A percentile compares a stretch with the other conserved stretches of the same genome.
Conservation (phyloP, 129 eudicot genomes). For the Centella asiatica region DNA sequence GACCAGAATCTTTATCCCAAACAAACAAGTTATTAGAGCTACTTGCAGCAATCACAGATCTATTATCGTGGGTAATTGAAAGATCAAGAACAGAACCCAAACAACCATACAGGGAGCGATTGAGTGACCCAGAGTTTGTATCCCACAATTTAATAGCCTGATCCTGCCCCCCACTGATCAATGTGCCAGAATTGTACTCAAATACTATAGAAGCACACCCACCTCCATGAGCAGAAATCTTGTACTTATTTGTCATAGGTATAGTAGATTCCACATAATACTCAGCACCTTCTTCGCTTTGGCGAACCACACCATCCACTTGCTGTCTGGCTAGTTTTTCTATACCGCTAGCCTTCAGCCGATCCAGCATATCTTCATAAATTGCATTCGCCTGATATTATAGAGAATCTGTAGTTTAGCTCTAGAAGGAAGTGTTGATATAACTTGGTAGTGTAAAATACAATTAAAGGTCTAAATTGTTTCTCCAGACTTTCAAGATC, state of each 20-base stretch:
- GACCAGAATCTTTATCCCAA: constrained; percentile 75
- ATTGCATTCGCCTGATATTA: constrained; percentile 66
- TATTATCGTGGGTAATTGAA: constrained; percentile 64
- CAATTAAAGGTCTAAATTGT: no score
- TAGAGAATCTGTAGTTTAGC: not conserved
- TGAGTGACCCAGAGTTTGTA: constrained; percentile 52
- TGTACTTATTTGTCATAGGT: constrained; percentile 50
- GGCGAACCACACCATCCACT: constrained; percentile 95
- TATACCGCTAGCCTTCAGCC: constrained; percentile 59
- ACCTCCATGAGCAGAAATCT: constrained; percentile 81
- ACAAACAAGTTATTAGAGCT: constrained; percentile 69
- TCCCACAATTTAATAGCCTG: constrained; percentile 84
- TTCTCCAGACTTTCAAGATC: no score
- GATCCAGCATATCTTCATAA: constrained; percentile 70
- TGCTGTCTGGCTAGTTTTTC: constrained; percentile 73
- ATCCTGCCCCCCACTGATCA: constrained; percentile 88
- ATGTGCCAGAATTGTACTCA: constrained; percentile 55
- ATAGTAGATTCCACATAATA: constrained; percentile 60
- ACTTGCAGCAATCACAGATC: constrained; percentile 63
- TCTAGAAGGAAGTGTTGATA: not conserved
- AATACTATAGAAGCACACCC: constrained; percentile 76
- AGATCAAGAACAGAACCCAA: constrained; percentile 90
- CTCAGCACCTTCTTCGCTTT: constrained; percentile 82
- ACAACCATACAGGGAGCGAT: constrained; percentile 55
- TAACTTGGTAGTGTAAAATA: not conserved